Conservation (phyloP, 495 filamentous ascomycete species). For the Evansstolkia leycettana region DNA sequence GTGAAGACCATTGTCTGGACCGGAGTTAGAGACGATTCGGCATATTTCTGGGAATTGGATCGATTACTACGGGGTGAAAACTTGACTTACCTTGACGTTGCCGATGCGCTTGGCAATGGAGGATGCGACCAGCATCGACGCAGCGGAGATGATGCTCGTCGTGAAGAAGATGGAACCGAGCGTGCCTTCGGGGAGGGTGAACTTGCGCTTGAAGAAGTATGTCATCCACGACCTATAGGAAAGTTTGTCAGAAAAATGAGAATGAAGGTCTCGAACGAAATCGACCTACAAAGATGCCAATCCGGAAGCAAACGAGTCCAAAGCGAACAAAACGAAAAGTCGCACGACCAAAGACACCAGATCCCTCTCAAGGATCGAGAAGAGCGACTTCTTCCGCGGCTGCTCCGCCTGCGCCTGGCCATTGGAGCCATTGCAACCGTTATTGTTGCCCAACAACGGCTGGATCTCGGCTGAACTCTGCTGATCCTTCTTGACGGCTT, state of each 20-base stretch:
- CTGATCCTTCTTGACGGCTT: constrained; percentile 29
- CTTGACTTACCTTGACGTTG: constrained; percentile 44
- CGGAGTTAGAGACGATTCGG: constrained; percentile 1
- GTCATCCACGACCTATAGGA: constrained; percentile 49
- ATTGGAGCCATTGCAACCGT: too few relatives aligned
- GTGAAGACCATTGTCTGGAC: constrained; percentile 72
- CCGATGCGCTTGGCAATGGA: constrained; percentile 68
- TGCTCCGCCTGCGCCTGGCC: constrained; percentile 1
- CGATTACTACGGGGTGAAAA: neutral
- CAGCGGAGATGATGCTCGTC: constrained; percentile 51
- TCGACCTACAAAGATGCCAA: constrained; percentile 52
- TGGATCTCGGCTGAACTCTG: constrained; percentile 21
- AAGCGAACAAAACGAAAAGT: constrained; percentile 51
- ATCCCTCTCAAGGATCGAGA: too few relatives aligned
- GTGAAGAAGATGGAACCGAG: constrained; percentile 60
- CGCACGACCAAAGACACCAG: too few relatives aligned
- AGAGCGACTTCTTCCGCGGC: constrained; percentile 9
- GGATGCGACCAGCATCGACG: constrained; percentile 59
- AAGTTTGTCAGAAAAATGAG: neutral
- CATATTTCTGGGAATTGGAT: neutral
- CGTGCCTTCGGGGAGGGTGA: constrained; percentile 52
- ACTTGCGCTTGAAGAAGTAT: constrained; percentile 70
- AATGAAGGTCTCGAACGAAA: neutral
- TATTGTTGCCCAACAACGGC: constrained; percentile 33
- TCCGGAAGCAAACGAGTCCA: constrained; percentile 72